Evolutionary conservation across 2,329 filamentous ascomycete species (phyloP), one percentile per base, ranked within the genome.

Genomic region (Dactylellina sp.): DNA sequence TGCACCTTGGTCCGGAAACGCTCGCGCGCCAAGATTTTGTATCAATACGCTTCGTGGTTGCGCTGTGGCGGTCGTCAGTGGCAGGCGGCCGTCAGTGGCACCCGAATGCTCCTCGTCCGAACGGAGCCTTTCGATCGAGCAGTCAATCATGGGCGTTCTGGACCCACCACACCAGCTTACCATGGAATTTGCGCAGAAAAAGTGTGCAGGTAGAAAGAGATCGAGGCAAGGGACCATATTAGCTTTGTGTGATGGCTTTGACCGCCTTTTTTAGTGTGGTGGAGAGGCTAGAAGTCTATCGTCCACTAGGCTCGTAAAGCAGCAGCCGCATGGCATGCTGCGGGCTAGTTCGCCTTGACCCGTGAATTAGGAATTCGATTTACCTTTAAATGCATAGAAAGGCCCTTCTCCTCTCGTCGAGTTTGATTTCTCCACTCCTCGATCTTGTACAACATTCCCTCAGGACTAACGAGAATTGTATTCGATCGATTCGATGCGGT

Each of bases 111-210:
- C 37, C 37, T 40, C n/a, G 37, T 16, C n/a, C 14, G 3, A 6
- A 40, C 12, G 37, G 37, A 40, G 37, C 37, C n/a, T 40, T 40
- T 12, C 3, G 37, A 40, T 12, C 14, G 11, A 3, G 37, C n/a
- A 16, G 37, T 40, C 37, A 40, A 40, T 40, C 37, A 40, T 12
- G 37, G 37, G 37, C 37, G n/a, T 40, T 40, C 37, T 16, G 37
- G 37, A 40, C 37, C 37, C 37, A 40, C 37, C 37, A 40, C 37
- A 40, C 37, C 37, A 40, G 37, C 37, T 40, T 16, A 5, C 28
- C 28, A 32, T 32, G 28, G 28, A 9, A 32, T 32, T 32, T 40
- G n/a, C 12, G 12, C 9, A 7, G 37, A 6, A 6, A 35, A 40
- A 40, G 3, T 16, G 37, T 40, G 37, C 37, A 14, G 37, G 37